Percentiles rank a stretch among this genome's conserved stretches.
Evolutionary conservation across 371 early-diverging fungal species (phyloP).

Genomic region (Mortierella sp.): DNA sequence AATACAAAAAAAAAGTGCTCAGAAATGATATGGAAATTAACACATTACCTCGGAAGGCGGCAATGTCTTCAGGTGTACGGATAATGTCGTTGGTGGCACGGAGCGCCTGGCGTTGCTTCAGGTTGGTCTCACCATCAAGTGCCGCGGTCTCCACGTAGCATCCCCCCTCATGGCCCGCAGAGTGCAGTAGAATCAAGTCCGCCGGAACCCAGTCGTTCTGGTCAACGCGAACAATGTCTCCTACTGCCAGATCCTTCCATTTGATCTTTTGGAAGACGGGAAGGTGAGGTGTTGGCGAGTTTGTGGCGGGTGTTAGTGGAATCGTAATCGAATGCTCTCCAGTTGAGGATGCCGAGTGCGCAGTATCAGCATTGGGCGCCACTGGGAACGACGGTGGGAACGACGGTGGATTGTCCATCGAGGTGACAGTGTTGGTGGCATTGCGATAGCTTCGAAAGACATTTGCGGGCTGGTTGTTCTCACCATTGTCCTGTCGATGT

Average conservation of each 20-base stretch:
- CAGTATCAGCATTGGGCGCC: neutral
- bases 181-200: slow-evolving; percentile 70
- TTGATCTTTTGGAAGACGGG: slow-evolving; percentile 46
- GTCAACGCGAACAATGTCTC: slow-evolving; percentile 82
- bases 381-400: neutral
- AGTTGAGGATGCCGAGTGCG: slow-evolving; percentile 9
- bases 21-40: too few relatives aligned
- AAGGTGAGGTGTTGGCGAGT: slow-evolving; percentile 36
- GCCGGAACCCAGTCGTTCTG: slow-evolving; percentile 87
- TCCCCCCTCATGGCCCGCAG: slow-evolving; percentile 67
- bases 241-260: slow-evolving; percentile 78
- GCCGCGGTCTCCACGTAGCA: slow-evolving; percentile 87
- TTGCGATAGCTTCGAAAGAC: slow-evolving; percentile 63
- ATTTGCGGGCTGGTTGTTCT: slow-evolving; percentile 70
- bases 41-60: slow-evolving; percentile 29
- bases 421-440: slow-evolving; percentile 32
- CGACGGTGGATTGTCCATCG: slow-evolving; percentile 8
- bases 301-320: slow-evolving; percentile 28
- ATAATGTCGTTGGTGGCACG: slow-evolving; percentile 62
- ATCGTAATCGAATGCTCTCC: slow-evolving; percentile 37
- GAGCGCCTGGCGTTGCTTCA: slow-evolving; percentile 76
- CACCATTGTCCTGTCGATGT: slow-evolving; percentile 72
- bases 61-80: slow-evolving; percentile 61
- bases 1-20: neutral
- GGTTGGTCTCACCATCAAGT: slow-evolving; percentile 87